These are phyloP conservation scores for Colletotrichum truncatum DNA, from an alignment of 2,329 filamentous ascomycete species.

Conservation along the genomic window DNA sequence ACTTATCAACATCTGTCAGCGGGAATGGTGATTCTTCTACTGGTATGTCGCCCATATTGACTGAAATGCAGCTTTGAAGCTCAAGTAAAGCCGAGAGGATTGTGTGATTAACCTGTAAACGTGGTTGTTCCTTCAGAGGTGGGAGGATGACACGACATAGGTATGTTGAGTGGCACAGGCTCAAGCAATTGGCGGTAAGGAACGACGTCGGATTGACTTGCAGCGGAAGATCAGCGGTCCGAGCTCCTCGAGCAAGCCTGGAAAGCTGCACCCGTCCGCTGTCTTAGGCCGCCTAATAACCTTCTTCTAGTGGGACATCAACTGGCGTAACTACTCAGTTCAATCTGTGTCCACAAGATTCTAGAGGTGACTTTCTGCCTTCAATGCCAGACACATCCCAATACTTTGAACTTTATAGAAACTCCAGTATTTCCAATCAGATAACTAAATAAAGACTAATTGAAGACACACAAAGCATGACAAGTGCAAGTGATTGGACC, in stretches of 20 bases:
- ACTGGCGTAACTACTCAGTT: too few species aligned
- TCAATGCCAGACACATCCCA: too few species aligned
- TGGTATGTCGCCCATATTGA: constrained; percentile 50
- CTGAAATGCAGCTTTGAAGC: not conserved
- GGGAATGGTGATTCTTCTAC: constrained; percentile 61
- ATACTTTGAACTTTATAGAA: too few species aligned
- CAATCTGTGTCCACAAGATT: too few species aligned
- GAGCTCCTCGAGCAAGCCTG: not conserved
- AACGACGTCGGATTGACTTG: not conserved
- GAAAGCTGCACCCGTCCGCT: not conserved
- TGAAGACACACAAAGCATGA: too few species aligned
- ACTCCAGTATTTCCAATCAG: too few species aligned
- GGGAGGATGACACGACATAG: not conserved
- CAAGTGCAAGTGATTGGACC: too few species aligned
- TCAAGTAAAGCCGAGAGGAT: not conserved
- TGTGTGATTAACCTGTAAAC: not conserved
- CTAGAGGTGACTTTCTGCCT: too few species aligned
- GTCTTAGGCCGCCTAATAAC: too few species aligned
- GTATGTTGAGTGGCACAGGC: not conserved
- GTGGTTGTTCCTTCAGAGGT: not conserved
- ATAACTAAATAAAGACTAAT: too few species aligned
- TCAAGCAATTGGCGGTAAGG: constrained; percentile 2
- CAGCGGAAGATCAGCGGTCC: constrained; percentile 30
- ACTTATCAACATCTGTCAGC: constrained; percentile 67
- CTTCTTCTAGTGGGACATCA: too few species aligned